Evolutionary conservation across 768 basidiomycete genomes (phyloP), one percentile per base, ranked within the genome.

Genomic region (Fomitopsis pulvina): DNA sequence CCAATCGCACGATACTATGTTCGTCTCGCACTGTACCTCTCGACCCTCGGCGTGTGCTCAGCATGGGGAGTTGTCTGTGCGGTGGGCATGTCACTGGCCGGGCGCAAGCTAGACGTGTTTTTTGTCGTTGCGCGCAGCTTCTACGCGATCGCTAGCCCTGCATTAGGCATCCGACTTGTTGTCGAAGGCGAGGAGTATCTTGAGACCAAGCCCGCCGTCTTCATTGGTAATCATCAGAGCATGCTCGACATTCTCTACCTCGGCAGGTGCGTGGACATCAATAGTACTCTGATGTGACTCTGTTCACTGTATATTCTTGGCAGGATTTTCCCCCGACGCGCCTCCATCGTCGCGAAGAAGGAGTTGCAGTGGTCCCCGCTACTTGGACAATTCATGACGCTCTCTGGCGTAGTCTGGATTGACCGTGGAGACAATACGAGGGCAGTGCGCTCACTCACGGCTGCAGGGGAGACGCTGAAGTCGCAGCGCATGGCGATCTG

Each of bases 321-420:
- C 57, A 88, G 91, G 58, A 74, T 92, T 57, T 87, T 96, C 71
- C 95, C 92, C 11, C 77, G 77, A 57, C 78, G 79, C 54, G 77
- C 90, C 4, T 79, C 86, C 38, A 94, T 99, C 63, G 90, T 94
- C 81, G 85, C 93, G 18, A 99, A 99, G 76, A 83, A 85, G 60
- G 87, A 91, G 41, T 71, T 98, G 29, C 82, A 85, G 57, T 95
- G 76, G 75, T 73, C 80, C 0, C 96, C 96, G 1, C 51, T 79
- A 18, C 76, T 98, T 14, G 95, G 95, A 1, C 89, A 89, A 52
- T 98, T 85, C 72, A 86, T 98, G 90, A 72, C 76, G 30, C 74
- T 93, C 64, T 85, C 88, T 5, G 92, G 93, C 20, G 84, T 94
- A 20, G 81, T 99, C 52, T 98, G 96, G 63, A 74, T 99, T 52